These are phyloP conservation scores for Sanghuangporus sanghuang DNA, from an alignment of 1,284 basidiomycete genomes.

Conservation along the genomic window DNA sequence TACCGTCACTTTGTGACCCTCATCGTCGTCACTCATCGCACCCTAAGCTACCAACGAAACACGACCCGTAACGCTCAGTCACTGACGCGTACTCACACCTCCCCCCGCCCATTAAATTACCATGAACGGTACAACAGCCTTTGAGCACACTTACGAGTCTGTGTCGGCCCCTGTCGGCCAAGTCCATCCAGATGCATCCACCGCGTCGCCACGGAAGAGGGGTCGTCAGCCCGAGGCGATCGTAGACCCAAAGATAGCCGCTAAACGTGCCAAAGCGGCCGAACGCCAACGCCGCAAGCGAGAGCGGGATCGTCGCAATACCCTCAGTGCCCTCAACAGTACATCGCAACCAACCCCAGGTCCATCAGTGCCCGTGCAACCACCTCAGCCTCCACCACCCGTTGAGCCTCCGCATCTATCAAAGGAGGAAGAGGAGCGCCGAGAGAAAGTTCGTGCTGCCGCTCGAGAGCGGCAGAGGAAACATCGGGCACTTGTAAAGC, in stretches of 20 bases:
- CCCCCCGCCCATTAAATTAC: background rate
- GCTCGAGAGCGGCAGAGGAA: slow-evolving; percentile 75
- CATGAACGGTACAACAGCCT: background rate
- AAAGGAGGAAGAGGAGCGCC: slow-evolving; percentile 54
- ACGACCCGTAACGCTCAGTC: slow-evolving; percentile 2
- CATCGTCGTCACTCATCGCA: background rate
- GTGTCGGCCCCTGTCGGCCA: background rate
- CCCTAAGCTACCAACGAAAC: background rate
- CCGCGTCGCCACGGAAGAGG: slow-evolving; percentile 5
- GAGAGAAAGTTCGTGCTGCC: slow-evolving; percentile 63
- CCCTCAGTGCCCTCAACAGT: slow-evolving; percentile 25
- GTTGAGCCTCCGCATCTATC: slow-evolving; percentile 18
- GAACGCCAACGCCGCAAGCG: slow-evolving; percentile 75
- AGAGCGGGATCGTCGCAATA: slow-evolving; percentile 51
- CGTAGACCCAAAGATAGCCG: slow-evolving; percentile 12
- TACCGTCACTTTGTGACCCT: slow-evolving; percentile 9
- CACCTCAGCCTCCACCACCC: slow-evolving; percentile 22
- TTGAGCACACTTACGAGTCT: slow-evolving; percentile 7
- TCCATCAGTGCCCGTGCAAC: slow-evolving; percentile 14
- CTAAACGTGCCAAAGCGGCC: slow-evolving; percentile 75
- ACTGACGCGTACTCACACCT: slow-evolving; percentile 1
- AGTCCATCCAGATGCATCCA: background rate
- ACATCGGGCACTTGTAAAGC: slow-evolving; percentile 69
- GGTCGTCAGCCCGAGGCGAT: slow-evolving; percentile 3
- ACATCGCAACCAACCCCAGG: slow-evolving; percentile 19